Evolutionary conservation across 192 early-diverging fungal species (phyloP).

Genomic region (Podila epicladia): DNA sequence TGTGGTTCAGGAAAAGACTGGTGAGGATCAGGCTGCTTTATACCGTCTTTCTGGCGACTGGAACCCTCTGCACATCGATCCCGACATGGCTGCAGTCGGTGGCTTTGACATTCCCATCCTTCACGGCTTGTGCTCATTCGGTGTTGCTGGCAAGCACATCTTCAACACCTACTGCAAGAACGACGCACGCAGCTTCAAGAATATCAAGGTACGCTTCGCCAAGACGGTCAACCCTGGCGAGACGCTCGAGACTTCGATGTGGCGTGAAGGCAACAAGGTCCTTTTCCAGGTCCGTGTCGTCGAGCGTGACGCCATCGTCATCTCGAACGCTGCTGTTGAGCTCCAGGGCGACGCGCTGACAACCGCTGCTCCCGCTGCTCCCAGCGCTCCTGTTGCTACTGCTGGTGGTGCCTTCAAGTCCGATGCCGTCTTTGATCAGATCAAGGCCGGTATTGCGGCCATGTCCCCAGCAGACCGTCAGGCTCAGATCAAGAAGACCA

Average conservation of each 20-base stretch:
- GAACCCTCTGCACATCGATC: conserved; percentile 99
- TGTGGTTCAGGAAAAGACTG: conserved; percentile 85
- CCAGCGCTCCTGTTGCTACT: background rate
- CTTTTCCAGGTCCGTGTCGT: conserved; percentile 95
- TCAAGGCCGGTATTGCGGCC: conserved; percentile 60
- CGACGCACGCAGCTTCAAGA: conserved; percentile 76
- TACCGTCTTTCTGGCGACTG: conserved; percentile 96
- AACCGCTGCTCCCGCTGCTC: background rate
- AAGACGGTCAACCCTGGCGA: conserved; percentile 95
- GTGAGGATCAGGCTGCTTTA: conserved; percentile 91
- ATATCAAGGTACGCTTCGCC: conserved; percentile 92
- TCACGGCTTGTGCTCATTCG: conserved; percentile 95
- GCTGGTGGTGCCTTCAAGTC: conserved; percentile 60
- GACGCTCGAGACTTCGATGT: conserved; percentile 97
- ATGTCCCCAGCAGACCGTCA: conserved; percentile 64
- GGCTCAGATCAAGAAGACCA: conserved; percentile 69
- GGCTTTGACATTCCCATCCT: conserved; percentile 98
- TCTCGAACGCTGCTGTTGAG: conserved; percentile 71
- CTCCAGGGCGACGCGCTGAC: conserved; percentile 63
- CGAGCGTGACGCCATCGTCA: conserved; percentile 90
- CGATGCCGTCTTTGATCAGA: conserved; percentile 71
- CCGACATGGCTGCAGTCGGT: conserved; percentile 90
- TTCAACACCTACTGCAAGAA: conserved; percentile 78
- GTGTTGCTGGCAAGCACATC: conserved; percentile 91
- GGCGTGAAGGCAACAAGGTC: conserved; percentile 89